A percentile compares a stretch with the other conserved stretches of the same genome.
Conservation (phyloP, 179 eudicot genomes). For the Beta macrorhiza region DNA sequence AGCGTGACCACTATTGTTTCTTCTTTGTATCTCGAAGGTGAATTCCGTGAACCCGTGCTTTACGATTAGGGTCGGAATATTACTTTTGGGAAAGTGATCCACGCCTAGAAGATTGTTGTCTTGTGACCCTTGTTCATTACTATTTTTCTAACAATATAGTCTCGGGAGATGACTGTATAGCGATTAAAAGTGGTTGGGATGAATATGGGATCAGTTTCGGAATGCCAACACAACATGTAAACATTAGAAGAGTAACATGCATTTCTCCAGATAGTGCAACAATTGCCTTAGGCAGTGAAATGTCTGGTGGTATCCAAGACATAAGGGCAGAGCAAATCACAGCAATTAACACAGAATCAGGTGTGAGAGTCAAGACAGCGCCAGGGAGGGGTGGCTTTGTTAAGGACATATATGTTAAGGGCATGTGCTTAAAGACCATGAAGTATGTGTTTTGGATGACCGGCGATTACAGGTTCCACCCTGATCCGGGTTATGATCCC, state of each 20-base stretch:
- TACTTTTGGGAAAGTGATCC: too few relatives aligned
- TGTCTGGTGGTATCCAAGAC: constrained; percentile 81
- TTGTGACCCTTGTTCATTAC: too few relatives aligned
- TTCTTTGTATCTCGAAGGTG: too few relatives aligned
- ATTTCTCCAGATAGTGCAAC: constrained; percentile 78
- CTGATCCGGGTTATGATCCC: constrained; percentile 55
- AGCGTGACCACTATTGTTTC: too few relatives aligned
- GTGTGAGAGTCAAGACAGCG: constrained; percentile 68
- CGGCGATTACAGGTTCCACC: constrained; percentile 71
- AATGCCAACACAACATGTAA: constrained; percentile 66
- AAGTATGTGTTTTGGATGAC: constrained; percentile 83
- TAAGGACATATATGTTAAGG: constrained; percentile 59
- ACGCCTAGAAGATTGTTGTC: too few relatives aligned
- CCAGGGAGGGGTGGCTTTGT: constrained; percentile 72
- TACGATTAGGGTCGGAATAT: too few relatives aligned
- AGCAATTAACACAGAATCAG: constrained; percentile 75
- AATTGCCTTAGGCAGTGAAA: constrained; percentile 84
- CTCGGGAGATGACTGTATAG: constrained; percentile 89
- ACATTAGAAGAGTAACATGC: constrained; percentile 63
- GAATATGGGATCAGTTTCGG: constrained; percentile 70
- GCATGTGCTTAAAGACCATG: constrained; percentile 62
- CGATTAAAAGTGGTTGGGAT: constrained; percentile 86
- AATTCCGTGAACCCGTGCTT: too few relatives aligned
- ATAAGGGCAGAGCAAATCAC: constrained; percentile 62
- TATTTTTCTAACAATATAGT: too few relatives aligned